Evolutionary conservation across 768 basidiomycete species (phyloP).

Genomic region (Agrocybe chaxingu): DNA sequence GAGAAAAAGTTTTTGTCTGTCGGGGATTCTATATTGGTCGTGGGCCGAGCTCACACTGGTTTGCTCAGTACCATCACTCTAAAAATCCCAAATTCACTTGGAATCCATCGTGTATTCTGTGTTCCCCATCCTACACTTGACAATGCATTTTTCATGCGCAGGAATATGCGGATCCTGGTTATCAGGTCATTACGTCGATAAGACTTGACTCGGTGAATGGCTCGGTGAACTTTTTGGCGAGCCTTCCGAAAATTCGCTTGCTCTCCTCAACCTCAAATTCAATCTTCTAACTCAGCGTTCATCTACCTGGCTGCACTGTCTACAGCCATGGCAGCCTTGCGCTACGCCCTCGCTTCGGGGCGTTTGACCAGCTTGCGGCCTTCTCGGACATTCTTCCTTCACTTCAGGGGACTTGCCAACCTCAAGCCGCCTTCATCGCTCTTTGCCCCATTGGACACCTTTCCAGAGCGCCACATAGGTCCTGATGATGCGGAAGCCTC

Average conservation of each 20-base stretch:
- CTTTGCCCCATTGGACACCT: slow-evolving; percentile 86
- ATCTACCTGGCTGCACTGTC: slow-evolving; percentile 10
- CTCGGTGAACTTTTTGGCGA: slow-evolving; percentile 40
- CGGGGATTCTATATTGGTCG: slow-evolving; percentile 17
- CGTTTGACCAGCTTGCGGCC: slow-evolving; percentile 18
- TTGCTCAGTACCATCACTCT: slow-evolving; percentile 12
- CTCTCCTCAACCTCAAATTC: slow-evolving; percentile 17
- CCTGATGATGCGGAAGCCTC: slow-evolving; percentile 80
- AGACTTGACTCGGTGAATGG: slow-evolving; percentile 55
- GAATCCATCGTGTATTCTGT: slow-evolving; percentile 9
- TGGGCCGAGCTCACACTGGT: slow-evolving; percentile 12
- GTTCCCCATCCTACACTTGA: not conserved
- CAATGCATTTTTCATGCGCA: slow-evolving; percentile 7
- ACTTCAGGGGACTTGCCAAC: slow-evolving; percentile 50
- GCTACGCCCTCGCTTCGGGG: slow-evolving; percentile 23
- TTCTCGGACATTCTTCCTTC: slow-evolving; percentile 20
- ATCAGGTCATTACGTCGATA: slow-evolving; percentile 28
- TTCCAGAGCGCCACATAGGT: slow-evolving; percentile 88
- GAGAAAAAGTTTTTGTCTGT: slow-evolving; percentile 43
- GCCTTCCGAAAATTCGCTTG: slow-evolving; percentile 21
- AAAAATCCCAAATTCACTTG: slow-evolving; percentile 1
- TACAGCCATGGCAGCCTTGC: slow-evolving; percentile 30
- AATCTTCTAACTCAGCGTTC: slow-evolving; percentile 3
- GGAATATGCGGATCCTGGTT: slow-evolving; percentile 12
- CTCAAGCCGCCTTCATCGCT: slow-evolving; percentile 58